phyloP scores from a whole-genome alignment of 257 asterid genomes.

The Plantago elongata region DNA sequence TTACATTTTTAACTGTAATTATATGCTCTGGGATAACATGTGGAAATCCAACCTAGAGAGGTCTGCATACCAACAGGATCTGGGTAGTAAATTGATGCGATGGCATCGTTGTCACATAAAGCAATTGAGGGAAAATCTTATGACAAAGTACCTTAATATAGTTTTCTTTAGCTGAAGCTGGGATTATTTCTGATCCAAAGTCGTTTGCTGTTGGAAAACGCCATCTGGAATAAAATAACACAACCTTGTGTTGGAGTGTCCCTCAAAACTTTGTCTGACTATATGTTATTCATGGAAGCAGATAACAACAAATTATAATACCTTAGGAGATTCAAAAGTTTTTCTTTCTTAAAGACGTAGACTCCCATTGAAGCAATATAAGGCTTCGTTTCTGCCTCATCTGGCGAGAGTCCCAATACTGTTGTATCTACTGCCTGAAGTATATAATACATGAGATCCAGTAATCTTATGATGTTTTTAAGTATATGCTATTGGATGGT shows the following conservation, averaged over 20 bases:
- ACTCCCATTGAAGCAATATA: constrained; percentile 99
- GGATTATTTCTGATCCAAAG: constrained; percentile 95
- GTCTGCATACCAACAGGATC: too few relatives aligned
- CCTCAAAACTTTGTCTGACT: too few relatives aligned
- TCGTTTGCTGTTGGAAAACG: constrained; percentile 97
- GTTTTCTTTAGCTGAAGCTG: constrained; percentile 86
- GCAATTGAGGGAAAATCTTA: constrained; percentile 1
- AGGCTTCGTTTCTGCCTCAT: constrained; percentile 86
- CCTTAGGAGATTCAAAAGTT: constrained; percentile 88
- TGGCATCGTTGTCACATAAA: background rate
- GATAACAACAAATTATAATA: constrained; percentile 9
- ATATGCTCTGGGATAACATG: background rate
- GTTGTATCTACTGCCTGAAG: constrained; percentile 90
- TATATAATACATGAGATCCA: constrained; percentile 12
- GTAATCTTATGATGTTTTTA: background rate
- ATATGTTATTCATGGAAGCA: too few relatives aligned
- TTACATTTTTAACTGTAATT: background rate
- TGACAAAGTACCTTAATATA: constrained; percentile 43
- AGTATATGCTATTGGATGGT: constrained; percentile 13
- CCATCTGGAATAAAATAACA: constrained; percentile 48
- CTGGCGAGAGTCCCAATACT: constrained; percentile 76
- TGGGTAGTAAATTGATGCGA: too few relatives aligned
- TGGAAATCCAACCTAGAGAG: too few relatives aligned
- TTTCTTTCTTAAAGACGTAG: constrained; percentile 90
- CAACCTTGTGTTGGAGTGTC: constrained; percentile 5